Evolutionary conservation across 345 rosid genomes (phyloP).

Genomic region (Salix purpurea): DNA sequence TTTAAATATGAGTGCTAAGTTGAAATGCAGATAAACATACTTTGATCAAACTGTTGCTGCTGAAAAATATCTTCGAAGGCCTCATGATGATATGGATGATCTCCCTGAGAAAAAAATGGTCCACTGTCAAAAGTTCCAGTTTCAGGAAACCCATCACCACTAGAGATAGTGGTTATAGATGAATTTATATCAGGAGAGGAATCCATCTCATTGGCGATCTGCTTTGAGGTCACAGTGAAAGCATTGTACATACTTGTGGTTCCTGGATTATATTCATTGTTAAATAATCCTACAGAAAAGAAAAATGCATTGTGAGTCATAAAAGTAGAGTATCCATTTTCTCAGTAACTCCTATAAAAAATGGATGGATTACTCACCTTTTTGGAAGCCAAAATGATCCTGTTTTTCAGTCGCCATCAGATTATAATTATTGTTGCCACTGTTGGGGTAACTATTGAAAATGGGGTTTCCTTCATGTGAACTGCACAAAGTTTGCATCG

Average conservation of each 20-base stretch:
- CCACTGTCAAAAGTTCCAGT: slow-evolving; percentile 17
- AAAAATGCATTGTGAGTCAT: background rate
- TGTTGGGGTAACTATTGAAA: background rate
- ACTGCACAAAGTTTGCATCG: slow-evolving; percentile 3
- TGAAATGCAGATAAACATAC: slow-evolving; percentile 7
- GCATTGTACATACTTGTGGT: slow-evolving; percentile 2
- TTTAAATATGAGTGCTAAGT: background rate
- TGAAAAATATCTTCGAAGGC: slow-evolving; percentile 15
- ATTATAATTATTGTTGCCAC: background rate
- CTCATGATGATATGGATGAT: slow-evolving; percentile 6
- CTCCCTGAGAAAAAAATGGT: slow-evolving; percentile 8
- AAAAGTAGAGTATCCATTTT: background rate
- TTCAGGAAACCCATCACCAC: slow-evolving; percentile 8
- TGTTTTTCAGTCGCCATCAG: background rate
- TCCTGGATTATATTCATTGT: background rate
- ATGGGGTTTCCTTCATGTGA: background rate
- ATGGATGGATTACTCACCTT: slow-evolving; percentile 1
- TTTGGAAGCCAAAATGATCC: slow-evolving; percentile 7
- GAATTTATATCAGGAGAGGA: slow-evolving; percentile 16
- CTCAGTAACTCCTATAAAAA: background rate
- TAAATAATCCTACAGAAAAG: slow-evolving; percentile 1
- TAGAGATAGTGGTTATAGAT: slow-evolving; percentile 11
- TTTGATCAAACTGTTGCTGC: background rate
- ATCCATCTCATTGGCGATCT: slow-evolving; percentile 11
- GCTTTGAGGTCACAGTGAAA: slow-evolving; percentile 1